Percentiles rank a stretch among this genome's conserved stretches.
Conservation (phyloP, 768 basidiomycete species). For the Postia placenta region DNA sequence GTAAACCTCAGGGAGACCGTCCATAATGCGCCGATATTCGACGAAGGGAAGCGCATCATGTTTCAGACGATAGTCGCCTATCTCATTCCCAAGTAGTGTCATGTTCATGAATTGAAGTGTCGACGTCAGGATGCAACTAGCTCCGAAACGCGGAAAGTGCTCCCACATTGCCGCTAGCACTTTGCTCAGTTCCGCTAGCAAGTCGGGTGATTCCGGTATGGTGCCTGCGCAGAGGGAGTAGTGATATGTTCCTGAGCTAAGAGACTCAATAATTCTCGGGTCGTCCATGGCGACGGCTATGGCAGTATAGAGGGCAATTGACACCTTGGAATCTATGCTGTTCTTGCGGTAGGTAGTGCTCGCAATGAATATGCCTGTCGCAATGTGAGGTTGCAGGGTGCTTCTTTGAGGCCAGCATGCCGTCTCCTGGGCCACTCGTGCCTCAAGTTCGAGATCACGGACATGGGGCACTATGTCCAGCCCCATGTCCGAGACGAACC, state of each 20-base stretch:
- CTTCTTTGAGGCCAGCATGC: background rate
- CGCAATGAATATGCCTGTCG: background rate
- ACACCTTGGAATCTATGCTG: background rate
- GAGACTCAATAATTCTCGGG: background rate
- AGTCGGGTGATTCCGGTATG: background rate
- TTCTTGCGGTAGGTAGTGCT: background rate
- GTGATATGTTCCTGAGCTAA: background rate
- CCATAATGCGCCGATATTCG: background rate
- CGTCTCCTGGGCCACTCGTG: background rate
- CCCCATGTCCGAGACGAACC: too few species aligned
- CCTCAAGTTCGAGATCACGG: conserved; percentile 4
- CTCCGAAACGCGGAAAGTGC: background rate
- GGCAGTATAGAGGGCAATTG: background rate
- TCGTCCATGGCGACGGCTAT: background rate
- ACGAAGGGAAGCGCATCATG: background rate
- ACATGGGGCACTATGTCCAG: too few species aligned
- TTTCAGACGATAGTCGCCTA: background rate
- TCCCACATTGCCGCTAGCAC: background rate
- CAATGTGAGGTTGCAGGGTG: background rate
- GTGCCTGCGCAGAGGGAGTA: background rate
- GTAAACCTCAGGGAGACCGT: background rate
- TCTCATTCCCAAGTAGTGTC: background rate
- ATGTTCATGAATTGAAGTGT: background rate
- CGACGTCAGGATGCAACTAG: background rate
- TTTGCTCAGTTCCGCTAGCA: background rate